A percentile compares a stretch with the other conserved stretches of the same genome.
These are phyloP conservation scores for Pseudocercospora pini-densiflorae DNA, from an alignment of 2,329 filamentous ascomycete species.

Conservation along the genomic window DNA sequence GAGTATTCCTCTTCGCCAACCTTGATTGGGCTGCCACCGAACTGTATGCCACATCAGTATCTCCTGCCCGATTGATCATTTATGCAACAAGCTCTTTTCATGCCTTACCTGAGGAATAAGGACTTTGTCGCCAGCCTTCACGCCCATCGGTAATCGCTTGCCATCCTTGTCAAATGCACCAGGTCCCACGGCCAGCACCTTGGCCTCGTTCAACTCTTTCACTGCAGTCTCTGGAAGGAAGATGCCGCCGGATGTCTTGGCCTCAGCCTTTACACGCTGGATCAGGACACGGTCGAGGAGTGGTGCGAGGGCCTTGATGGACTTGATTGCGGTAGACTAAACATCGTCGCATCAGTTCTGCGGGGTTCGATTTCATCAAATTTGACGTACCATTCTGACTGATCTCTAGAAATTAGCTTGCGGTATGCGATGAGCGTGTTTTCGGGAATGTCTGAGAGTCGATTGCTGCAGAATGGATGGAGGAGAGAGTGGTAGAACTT, in stretches of 20 bases:
- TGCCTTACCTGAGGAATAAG: constrained; percentile 85
- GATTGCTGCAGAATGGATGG: constrained; percentile 7
- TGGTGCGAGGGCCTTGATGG: constrained; percentile 91
- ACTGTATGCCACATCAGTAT: constrained; percentile 57
- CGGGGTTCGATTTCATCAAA: constrained; percentile 13
- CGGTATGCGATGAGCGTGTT: constrained; percentile 17
- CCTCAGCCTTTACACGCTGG: constrained; percentile 95
- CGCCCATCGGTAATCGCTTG: constrained; percentile 83
- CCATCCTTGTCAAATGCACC: constrained; percentile 87
- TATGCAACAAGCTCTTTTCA: not conserved
- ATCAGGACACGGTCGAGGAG: constrained; percentile 98
- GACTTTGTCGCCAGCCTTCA: constrained; percentile 84
- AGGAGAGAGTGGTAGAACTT: constrained; percentile 8
- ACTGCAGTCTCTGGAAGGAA: constrained; percentile 96
- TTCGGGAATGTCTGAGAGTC: constrained; percentile 26
- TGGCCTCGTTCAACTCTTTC: constrained; percentile 98
- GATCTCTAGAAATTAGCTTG: not conserved
- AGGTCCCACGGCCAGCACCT: constrained; percentile 92
- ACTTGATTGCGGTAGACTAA: constrained; percentile 71
- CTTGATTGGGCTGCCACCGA: constrained; percentile 92
- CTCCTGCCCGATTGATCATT: not conserved
- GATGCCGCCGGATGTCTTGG: constrained; percentile 95
- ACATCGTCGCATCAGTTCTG: constrained; percentile 25
- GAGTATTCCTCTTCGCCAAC: constrained; percentile 96
- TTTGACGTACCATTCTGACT: constrained; percentile 35